A percentile compares a stretch with the other conserved stretches of the same genome.
These are phyloP conservation scores for Leccinum broughii DNA, from an alignment of 768 basidiomycete genomes.

Conservation along the genomic window DNA sequence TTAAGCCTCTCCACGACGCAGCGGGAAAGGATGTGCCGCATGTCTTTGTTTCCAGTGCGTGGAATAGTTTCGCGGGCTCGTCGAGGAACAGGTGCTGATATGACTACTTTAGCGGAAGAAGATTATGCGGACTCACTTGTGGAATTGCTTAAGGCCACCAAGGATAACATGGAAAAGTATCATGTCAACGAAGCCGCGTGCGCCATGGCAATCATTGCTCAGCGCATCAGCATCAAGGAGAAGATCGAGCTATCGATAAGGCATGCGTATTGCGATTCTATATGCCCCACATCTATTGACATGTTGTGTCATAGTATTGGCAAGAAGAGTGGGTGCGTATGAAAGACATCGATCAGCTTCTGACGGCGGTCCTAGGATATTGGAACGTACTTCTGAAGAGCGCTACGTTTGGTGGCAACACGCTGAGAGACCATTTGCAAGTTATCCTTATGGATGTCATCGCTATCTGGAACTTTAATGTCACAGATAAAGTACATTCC, in stretches of 20 bases:
- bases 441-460: neutral
- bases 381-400: neutral
- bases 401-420: neutral
- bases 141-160: neutral
- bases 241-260: neutral
- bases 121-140: neutral
- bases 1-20: neutral
- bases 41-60: neutral
- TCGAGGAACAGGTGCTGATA: neutral
- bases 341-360: neutral
- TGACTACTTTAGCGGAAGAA: neutral
- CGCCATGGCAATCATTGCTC: neutral
- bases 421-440: neutral
- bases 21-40: neutral
- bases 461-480: neutral
- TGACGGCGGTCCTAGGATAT: neutral
- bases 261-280: neutral
- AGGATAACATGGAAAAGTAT: neutral
- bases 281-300: neutral
- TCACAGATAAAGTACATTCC: neutral
- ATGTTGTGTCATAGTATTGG: neutral
- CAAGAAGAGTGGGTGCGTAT: neutral
- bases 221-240: neutral
- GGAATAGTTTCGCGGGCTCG: neutral
- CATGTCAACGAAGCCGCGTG: neutral